Evolutionary conservation across 108 stramenopile genomes (phyloP).

Genomic region (Fragilariopsis cylindrus): DNA sequence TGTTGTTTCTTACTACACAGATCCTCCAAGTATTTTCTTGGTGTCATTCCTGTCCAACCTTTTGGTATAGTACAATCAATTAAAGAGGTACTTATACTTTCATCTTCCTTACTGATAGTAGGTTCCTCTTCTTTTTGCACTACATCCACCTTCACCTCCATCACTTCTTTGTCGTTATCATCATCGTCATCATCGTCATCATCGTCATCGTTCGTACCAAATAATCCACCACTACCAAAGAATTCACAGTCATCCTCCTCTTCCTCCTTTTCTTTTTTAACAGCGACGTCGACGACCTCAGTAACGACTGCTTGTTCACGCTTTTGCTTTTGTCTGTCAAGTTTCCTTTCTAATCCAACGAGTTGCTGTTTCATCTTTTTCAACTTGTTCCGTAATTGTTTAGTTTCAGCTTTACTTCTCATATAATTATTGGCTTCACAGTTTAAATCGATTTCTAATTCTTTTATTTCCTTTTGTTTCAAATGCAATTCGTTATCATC

Average conservation of each 20-base stretch:
- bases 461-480: slow-evolving; percentile 35
- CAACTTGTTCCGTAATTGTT: slow-evolving; percentile 46
- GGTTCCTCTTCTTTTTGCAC: not conserved
- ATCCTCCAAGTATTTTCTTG: slow-evolving; percentile 60
- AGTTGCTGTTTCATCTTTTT: slow-evolving; percentile 52
- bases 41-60: slow-evolving; percentile 76
- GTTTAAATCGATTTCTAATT: slow-evolving; percentile 49
- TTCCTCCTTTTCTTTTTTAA: not conserved
- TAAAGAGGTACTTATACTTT: not conserved
- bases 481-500: not conserved
- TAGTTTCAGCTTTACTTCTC: slow-evolving; percentile 69
- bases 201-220: slow-evolving; percentile 17
- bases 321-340: slow-evolving; percentile 40
- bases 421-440: slow-evolving; percentile 81
- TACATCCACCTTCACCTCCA: not conserved
- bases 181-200: not conserved
- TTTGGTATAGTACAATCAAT: slow-evolving; percentile 47
- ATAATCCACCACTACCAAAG: slow-evolving; percentile 17
- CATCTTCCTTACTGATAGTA: too few relatives aligned
- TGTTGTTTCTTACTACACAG: slow-evolving; percentile 39
- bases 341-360: slow-evolving; percentile 32
- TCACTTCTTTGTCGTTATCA: not conserved
- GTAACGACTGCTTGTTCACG: not conserved
- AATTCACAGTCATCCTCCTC: slow-evolving; percentile 11
- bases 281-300: not conserved